phyloP scores from a whole-genome alignment of 441 rosid genomes.

The Lepidium campestre region DNA sequence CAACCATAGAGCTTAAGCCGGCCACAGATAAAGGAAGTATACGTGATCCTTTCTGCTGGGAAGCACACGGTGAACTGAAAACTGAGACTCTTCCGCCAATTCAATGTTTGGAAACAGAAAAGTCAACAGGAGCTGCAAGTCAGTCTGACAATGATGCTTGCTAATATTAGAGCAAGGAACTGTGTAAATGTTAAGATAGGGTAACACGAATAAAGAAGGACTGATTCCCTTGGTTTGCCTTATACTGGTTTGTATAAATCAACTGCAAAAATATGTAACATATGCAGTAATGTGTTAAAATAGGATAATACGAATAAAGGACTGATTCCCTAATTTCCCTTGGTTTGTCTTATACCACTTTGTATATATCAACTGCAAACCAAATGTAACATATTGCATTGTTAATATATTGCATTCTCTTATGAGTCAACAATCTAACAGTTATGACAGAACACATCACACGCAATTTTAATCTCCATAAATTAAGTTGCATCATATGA shows the following conservation, averaged over 20 bases:
- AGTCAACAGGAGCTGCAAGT: conserved; percentile 25
- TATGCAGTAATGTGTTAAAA: not conserved
- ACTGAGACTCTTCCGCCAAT: conserved; percentile 52
- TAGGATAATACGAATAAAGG: too few species aligned
- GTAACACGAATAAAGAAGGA: conserved; percentile 9
- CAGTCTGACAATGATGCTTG: conserved; percentile 33
- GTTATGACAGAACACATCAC: not conserved
- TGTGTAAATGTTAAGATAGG: conserved; percentile 14
- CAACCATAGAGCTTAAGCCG: conserved; percentile 49
- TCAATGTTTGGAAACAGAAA: conserved; percentile 45
- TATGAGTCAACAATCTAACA: not conserved
- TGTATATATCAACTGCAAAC: too few species aligned
- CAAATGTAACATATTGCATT: too few species aligned
- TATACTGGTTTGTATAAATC: conserved; percentile 16
- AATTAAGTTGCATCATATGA: not conserved
- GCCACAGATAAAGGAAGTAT: conserved; percentile 25
- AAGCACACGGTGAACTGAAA: conserved; percentile 59
- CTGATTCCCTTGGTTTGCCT: not conserved
- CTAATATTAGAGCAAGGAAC: conserved; percentile 26
- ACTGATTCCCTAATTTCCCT: too few species aligned
- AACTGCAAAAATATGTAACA: conserved; percentile 2
- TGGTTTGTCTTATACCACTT: too few species aligned
- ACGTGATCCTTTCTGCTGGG: conserved; percentile 64
- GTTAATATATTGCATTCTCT: too few species aligned
- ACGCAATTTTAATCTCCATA: not conserved